A percentile compares a stretch with the other conserved stretches of the same genome.
Evolutionary conservation across 495 filamentous ascomycete genomes (phyloP).

Genomic region (Penicillium cosmopolitanum): DNA sequence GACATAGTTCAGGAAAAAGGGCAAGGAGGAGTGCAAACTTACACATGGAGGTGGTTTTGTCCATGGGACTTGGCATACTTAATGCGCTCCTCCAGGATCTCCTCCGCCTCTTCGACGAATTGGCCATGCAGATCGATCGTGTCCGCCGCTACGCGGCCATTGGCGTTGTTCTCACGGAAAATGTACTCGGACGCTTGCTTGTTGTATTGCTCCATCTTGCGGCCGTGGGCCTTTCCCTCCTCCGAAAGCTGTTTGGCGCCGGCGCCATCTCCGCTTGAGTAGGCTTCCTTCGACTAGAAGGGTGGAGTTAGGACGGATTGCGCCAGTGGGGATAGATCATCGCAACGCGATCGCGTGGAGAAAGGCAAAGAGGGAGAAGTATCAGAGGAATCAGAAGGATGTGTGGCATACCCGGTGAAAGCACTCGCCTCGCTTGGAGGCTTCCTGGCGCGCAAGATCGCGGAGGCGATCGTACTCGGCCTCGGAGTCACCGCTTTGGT

Average conservation of each 20-base stretch:
- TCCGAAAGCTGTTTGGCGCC: constrained; percentile 78
- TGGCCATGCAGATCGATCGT: constrained; percentile 94
- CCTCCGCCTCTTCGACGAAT: constrained; percentile 91
- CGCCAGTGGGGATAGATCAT: neutral
- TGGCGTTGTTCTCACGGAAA: constrained; percentile 88
- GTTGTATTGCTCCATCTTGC: constrained; percentile 80
- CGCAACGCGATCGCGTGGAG: no score
- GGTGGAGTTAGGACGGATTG: neutral
- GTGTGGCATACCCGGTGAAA: constrained; percentile 64
- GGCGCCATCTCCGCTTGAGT: constrained; percentile 76
- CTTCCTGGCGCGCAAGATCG: constrained; percentile 77
- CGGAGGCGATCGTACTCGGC: constrained; percentile 92
- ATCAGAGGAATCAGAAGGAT: no score
- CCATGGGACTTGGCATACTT: constrained; percentile 69
- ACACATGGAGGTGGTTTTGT: constrained; percentile 77
- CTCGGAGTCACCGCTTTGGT: constrained; percentile 66
- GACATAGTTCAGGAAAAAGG: neutral
- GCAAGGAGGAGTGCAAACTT: constrained; percentile 25
- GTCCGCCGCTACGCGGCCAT: constrained; percentile 69
- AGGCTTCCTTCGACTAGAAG: constrained; percentile 73
- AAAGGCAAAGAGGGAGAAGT: no score
- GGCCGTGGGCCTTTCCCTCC: constrained; percentile 81
- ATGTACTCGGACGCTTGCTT: constrained; percentile 89
- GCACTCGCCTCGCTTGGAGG: constrained; percentile 71
- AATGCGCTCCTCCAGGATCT: constrained; percentile 83